phyloP scores from a whole-genome alignment of 169 alveolate species.

The Perkinsus olseni region DNA sequence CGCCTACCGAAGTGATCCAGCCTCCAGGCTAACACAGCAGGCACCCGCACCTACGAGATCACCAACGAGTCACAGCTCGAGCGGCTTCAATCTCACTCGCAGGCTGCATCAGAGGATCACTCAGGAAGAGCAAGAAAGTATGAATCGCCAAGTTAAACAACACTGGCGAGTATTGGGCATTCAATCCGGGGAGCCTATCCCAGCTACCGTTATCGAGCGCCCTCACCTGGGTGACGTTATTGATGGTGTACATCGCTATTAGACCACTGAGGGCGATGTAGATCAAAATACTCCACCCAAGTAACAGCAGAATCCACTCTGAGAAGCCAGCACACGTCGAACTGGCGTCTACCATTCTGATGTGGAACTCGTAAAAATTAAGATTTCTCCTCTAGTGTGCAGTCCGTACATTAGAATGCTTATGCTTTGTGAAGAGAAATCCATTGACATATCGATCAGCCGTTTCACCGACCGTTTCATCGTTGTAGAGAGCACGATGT shows the following conservation, averaged over 20 bases:
- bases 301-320: neutral
- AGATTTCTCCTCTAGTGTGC: no score
- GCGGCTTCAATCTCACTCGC: neutral
- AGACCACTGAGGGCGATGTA: neutral
- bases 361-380: no score
- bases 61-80: neutral
- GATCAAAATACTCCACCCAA: neutral
- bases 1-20: neutral
- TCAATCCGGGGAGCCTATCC: neutral
- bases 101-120: neutral
- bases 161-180: no score
- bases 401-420: no score
- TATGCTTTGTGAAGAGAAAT: no score
- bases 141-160: no score
- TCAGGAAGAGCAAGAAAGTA: no score
- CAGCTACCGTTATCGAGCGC: neutral
- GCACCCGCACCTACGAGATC: neutral
- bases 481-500: neutral
- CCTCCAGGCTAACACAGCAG: neutral
- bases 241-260: neutral
- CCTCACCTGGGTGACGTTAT: neutral
- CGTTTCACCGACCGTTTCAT: no score
- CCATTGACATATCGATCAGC: no score
- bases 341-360: no score
- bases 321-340: no score